Conservation (phyloP, 1,139 yeast species). For the Meyerozyma guilliermondii region DNA sequence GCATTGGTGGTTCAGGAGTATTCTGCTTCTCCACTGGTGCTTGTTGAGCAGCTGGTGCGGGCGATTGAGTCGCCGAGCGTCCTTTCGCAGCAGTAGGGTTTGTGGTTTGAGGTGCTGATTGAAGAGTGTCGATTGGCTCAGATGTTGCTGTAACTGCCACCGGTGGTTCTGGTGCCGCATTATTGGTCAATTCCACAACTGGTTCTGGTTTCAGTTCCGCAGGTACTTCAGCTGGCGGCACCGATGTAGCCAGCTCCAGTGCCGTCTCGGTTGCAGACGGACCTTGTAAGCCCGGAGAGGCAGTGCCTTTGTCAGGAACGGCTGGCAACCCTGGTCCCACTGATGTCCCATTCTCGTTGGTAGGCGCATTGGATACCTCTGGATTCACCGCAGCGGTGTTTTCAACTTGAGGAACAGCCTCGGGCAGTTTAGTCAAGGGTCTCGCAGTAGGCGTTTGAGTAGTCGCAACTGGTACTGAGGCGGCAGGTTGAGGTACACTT, state of each 20-base stretch:
- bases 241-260: neutral
- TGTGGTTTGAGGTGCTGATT: neutral
- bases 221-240: constrained; percentile 5
- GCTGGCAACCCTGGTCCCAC: neutral
- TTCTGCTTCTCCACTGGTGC: constrained; percentile 39
- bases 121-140: neutral
- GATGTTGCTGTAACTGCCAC: constrained; percentile 3
- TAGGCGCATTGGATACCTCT: neutral
- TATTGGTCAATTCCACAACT: too few species aligned
- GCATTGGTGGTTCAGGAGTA: constrained; percentile 53
- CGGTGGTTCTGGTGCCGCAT: neutral
- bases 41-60: constrained; percentile 36
- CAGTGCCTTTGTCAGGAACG: neutral
- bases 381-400: neutral
- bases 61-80: constrained; percentile 15
- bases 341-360: neutral
- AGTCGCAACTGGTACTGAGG: constrained; percentile 1
- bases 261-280: constrained; percentile 4
- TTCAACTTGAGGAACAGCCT: neutral
- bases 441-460: constrained; percentile 2
- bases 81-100: neutral
- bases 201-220: constrained; percentile 1
- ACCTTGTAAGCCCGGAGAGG: constrained; percentile 3
- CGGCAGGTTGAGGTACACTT: neutral
- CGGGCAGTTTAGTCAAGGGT: constrained; percentile 2